Evolutionary conservation across 83 land plant genomes (phyloP).

Genomic region (Diphasiastrum complanatum): DNA sequence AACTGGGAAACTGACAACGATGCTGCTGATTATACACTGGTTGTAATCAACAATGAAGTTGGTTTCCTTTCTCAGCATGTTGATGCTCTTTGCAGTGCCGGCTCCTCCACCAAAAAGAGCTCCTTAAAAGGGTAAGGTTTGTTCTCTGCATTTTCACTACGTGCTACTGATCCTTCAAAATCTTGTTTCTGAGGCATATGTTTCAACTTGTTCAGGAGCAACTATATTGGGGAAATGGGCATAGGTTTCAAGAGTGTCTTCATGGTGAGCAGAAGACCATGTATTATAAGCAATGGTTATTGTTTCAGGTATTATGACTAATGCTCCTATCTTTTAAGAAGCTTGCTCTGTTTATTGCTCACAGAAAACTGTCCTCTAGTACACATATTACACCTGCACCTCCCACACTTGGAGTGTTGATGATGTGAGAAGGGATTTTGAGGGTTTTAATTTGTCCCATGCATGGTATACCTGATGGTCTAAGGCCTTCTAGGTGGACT

Average conservation of each 20-base stretch:
- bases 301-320: slow-evolving; percentile 50
- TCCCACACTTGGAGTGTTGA: no score
- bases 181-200: neutral
- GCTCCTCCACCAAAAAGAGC: slow-evolving; percentile 58
- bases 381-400: no score
- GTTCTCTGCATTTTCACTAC: neutral
- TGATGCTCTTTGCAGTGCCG: slow-evolving; percentile 60
- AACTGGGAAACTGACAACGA: no score
- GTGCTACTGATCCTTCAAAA: neutral
- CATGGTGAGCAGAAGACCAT: slow-evolving; percentile 40
- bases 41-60: slow-evolving; percentile 54
- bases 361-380: no score
- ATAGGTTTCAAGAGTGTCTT: slow-evolving; percentile 80
- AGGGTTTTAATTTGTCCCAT: no score
- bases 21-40: slow-evolving; percentile 43
- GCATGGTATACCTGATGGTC: no score
- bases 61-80: slow-evolving; percentile 47
- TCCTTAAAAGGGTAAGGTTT: slow-evolving; percentile 69
- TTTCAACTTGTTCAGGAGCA: neutral
- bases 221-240: slow-evolving; percentile 26
- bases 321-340: no score
- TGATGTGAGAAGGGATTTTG: no score
- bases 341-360: no score
- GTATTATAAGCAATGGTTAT: slow-evolving; percentile 62
- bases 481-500: no score